Base-by-base conservation (phyloP, 305 asterid genomes). In the Andrographis paniculata region DNA sequence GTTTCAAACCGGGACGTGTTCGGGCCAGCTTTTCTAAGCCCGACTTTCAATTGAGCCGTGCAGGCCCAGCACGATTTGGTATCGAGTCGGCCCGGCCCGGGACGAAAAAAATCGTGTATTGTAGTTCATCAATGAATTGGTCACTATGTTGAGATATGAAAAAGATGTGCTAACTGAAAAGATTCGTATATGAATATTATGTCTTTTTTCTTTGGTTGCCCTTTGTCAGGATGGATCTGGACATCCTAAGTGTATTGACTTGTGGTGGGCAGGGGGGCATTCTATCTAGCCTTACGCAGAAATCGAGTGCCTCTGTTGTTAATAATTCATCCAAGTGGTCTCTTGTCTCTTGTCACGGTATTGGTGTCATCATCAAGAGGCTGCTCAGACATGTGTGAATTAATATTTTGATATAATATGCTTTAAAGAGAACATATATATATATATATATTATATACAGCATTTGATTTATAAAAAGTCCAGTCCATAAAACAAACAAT, bases 331-430 rank as follows among this genome's bases (percentile, higher is more conserved):
- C 94, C 20, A 87, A 79, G 66, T 87, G 86, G 87, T 77, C 91
- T 55, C 87, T 84, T 51, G 76, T 78, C 99, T 56, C 97, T 92
- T 50, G 87, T 87, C 28, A 81, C 95, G 8, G 92, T 87, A 49
- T 70, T 92, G 77, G 95, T 87, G 62, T 87, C 99, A 52, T 84
- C 99, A 53, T 87, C 97, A 53, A 77, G 97, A 17, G 97, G 99
- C 56, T 84, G 99, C 83, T 92, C 99, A 43, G 99, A 95, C 49
- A 84, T 92, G 95, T 94, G 99, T 47, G 99, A 92, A 74, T n/a
- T 3, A 1, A 9, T n/a, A n/a, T n/a, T n/a, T n/a, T n/a, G n/a
- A n/a, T n/a, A n/a, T n/a, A n/a, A n/a, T n/a, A n/a, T n/a, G n/a
- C n/a, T n/a, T n/a, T n/a, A n/a, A n/a, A n/a, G n/a, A n/a, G n/a